A percentile compares a stretch with the other conserved stretches of the same genome.
These are phyloP conservation scores for Xylaria castorea DNA, from an alignment of 495 filamentous ascomycete species.

Conservation along the genomic window DNA sequence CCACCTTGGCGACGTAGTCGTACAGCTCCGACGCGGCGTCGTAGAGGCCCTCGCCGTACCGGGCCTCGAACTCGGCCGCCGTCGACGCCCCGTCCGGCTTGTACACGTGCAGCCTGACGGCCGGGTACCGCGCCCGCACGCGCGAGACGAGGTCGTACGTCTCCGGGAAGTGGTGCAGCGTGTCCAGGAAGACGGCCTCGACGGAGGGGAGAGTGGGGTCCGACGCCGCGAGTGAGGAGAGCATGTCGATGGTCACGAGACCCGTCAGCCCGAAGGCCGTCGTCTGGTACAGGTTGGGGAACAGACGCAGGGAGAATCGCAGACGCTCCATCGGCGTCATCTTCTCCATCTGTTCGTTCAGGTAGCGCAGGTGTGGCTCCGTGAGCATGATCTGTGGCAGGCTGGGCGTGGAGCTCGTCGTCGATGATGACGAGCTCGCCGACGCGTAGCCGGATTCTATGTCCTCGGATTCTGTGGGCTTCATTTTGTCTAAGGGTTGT, in stretches of 20 bases:
- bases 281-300: slow-evolving; percentile 92
- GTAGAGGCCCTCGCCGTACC: slow-evolving; percentile 86
- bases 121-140: slow-evolving; percentile 76
- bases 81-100: slow-evolving; percentile 77
- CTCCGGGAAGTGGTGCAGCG: slow-evolving; percentile 92
- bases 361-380: slow-evolving; percentile 82
- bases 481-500: slow-evolving; percentile 17
- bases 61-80: slow-evolving; percentile 75
- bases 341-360: slow-evolving; percentile 85
- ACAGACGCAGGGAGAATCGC: slow-evolving; percentile 86
- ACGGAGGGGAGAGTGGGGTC: slow-evolving; percentile 66
- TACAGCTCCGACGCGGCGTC: slow-evolving; percentile 86
- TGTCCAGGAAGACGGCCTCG: slow-evolving; percentile 96
- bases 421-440: slow-evolving; percentile 67
- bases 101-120: slow-evolving; percentile 83
- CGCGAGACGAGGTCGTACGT: slow-evolving; percentile 83
- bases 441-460: slow-evolving; percentile 92
- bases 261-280: slow-evolving; percentile 97
- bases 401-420: slow-evolving; percentile 55
- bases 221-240: slow-evolving; percentile 80
- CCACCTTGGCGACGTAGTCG: slow-evolving; percentile 97
- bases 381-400: slow-evolving; percentile 85
- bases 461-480: slow-evolving; percentile 42
- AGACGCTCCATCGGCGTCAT: slow-evolving; percentile 83
- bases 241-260: slow-evolving; percentile 92